These are phyloP conservation scores for Colletotrichum tamarilloi DNA, from an alignment of 2,329 filamentous ascomycete genomes.

Conservation along the genomic window DNA sequence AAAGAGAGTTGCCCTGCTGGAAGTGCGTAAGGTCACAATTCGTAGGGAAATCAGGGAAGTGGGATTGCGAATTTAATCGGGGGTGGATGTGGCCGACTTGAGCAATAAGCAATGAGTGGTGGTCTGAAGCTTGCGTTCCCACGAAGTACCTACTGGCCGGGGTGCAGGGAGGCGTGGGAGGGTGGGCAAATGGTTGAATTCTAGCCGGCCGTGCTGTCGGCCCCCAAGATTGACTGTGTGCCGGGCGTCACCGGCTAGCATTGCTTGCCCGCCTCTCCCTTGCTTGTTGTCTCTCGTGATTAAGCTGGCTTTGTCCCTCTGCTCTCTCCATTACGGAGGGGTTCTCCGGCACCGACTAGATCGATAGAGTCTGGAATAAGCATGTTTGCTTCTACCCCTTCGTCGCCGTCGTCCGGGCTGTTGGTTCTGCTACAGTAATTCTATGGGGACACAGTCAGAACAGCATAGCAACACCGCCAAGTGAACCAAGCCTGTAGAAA, in stretches of 20 bases:
- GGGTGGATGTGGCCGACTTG: slow-evolving; percentile 15
- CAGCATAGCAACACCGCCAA: slow-evolving; percentile 9
- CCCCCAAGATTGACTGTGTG: slow-evolving; percentile 29
- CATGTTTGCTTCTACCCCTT: background rate
- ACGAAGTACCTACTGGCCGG: slow-evolving; percentile 18
- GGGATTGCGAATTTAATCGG: slow-evolving; percentile 17
- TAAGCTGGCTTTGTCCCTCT: slow-evolving; percentile 9
- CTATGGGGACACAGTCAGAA: slow-evolving; percentile 8
- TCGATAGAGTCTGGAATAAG: slow-evolving; percentile 10
- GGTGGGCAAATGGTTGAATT: slow-evolving; percentile 12
- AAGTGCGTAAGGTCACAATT: slow-evolving; percentile 6
- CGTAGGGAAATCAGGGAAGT: slow-evolving; percentile 13
- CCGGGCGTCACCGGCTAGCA: slow-evolving; percentile 25
- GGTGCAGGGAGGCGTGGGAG: slow-evolving; percentile 17
- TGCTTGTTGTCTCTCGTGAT: slow-evolving; percentile 28
- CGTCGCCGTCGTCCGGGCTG: background rate
- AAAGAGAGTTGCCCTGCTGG: background rate
- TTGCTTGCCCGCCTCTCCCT: slow-evolving; percentile 22
- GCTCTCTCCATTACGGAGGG: background rate
- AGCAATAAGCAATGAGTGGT: slow-evolving; percentile 35
- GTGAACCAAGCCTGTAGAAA: background rate
- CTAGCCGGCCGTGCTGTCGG: slow-evolving; percentile 22
- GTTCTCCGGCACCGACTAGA: background rate
- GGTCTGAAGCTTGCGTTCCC: slow-evolving; percentile 33
- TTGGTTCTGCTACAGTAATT: slow-evolving; percentile 9